Base-by-base conservation (phyloP, 768 basidiomycete species). In the Trametopsis cervina region DNA sequence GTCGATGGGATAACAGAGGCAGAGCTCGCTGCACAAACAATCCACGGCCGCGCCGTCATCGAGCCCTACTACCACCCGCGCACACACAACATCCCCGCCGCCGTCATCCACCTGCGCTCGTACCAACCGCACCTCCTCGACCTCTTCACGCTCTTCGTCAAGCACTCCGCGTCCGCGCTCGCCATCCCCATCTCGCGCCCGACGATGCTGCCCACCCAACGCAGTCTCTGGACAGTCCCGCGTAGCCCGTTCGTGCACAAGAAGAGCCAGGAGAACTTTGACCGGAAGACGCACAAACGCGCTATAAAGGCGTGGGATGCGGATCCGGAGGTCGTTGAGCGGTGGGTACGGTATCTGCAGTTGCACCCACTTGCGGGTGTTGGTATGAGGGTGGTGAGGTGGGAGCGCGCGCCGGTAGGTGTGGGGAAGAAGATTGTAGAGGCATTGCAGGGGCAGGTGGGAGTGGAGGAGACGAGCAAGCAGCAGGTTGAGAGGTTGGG, bases 191-290 rank as follows among this genome's bases (percentile, higher is more conserved):
- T 76, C 26, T 83, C 89, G 2, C 71, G 74, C 15, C 72, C 81
- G 10, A 73, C 74, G 12, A 66, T 68, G 3, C 77, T 95, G 0
- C 92, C 91, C 0, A 89, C 77, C 2, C 72, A 83, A 54, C 84
- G 88, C 39, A 72, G 76, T 4, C 69, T 96, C 9, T 90, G 89
- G 83, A 96, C 95, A 0, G 93, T 96, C 15, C 73, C 76, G 7
- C 78, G 84, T 27, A 77, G 80, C 3, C 94, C 95, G 9, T 98
- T 98, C 61, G 83, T 79, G 4, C 85, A 94, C 65, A 98, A 98
- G 62, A 96, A 95, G 67, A 71, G 77, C 15, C 93, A 97, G 66
- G 93, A 98, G 71, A 98, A 97, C 67, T 98, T 95, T 63, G 85
- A 92, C 63, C 72, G 89, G 22, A 77, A 72, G 57, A 82, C 84